Percentiles rank a stretch among this genome's conserved stretches.
These are phyloP conservation scores for Blastobotrys buckinghamii DNA, from an alignment of 1,139 yeast species.

Conservation along the genomic window DNA sequence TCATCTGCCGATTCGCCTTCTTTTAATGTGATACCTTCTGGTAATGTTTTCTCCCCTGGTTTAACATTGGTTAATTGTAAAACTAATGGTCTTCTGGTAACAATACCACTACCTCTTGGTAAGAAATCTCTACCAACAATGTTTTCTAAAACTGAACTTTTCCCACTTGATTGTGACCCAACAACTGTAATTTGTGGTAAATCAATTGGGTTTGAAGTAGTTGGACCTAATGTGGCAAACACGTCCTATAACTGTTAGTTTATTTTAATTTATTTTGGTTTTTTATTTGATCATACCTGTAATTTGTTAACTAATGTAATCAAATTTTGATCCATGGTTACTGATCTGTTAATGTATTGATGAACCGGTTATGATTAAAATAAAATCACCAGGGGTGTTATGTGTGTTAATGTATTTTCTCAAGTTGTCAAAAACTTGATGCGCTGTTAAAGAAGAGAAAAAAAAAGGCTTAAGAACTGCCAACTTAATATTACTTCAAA, in stretches of 20 bases:
- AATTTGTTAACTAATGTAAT: conserved; percentile 86
- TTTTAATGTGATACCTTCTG: conserved; percentile 69
- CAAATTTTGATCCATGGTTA: conserved; percentile 74
- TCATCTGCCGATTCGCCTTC: conserved; percentile 78
- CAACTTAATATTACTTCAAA: no score
- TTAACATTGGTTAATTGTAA: conserved; percentile 62
- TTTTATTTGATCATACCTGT: conserved; percentile 41
- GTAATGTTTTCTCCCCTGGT: conserved; percentile 75
- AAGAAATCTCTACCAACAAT: conserved; percentile 95
- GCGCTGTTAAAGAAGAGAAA: no score
- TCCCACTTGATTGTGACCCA: conserved; percentile 93
- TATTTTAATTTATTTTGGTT: conserved; percentile 3
- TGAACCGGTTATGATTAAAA: no score
- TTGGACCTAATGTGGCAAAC: conserved; percentile 80
- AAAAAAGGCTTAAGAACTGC: no score
- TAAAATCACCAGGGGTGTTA: not conserved
- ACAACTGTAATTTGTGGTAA: conserved; percentile 95
- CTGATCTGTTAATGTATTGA: not conserved
- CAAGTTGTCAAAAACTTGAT: no score
- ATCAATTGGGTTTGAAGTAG: conserved; percentile 44
- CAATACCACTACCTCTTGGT: conserved; percentile 95
- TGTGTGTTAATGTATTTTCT: no score
- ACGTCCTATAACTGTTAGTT: conserved; percentile 48
- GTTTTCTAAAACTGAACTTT: conserved; percentile 88
- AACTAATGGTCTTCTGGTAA: conserved; percentile 87